These are phyloP conservation scores for Boletales sp. DNA, from an alignment of 768 basidiomycete species.

Conservation along the genomic window DNA sequence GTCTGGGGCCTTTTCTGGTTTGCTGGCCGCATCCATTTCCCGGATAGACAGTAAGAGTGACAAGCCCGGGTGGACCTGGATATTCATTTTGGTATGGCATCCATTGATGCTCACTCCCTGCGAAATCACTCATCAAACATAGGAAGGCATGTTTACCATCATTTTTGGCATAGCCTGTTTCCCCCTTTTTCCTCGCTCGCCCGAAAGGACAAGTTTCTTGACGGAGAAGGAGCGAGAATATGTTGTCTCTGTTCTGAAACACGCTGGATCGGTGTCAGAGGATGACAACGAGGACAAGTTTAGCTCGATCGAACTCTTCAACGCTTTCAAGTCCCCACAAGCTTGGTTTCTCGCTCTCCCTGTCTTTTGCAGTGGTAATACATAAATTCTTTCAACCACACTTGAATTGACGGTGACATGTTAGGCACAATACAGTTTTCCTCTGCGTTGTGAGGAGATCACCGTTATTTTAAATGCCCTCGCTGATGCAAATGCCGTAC, in stretches of 20 bases:
- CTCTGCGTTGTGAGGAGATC: too few species aligned
- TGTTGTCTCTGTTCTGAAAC: conserved; percentile 28
- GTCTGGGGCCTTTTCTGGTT: conserved; percentile 59
- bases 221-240: conserved; percentile 46
- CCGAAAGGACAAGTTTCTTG: conserved; percentile 48
- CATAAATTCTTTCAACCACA: conserved; percentile 2
- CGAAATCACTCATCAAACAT: not conserved
- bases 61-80: conserved; percentile 59
- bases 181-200: conserved; percentile 45
- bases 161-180: conserved; percentile 50
- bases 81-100: conserved; percentile 46
- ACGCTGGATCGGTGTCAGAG: conserved; percentile 32
- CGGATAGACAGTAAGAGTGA: conserved; percentile 50
- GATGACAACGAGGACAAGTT: conserved; percentile 44
- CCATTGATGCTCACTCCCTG: not conserved
- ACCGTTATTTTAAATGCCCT: too few species aligned
- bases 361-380: conserved; percentile 51
- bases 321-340: conserved; percentile 51
- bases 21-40: conserved; percentile 56
- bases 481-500: too few species aligned
- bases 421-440: too few species aligned
- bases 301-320: conserved; percentile 55
- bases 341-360: conserved; percentile 47
- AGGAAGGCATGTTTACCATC: conserved; percentile 63
- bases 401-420: too few species aligned